Evolutionary conservation across 2,329 filamentous ascomycete species (phyloP).

Genomic region (Beauveria scarabaeidicola): DNA sequence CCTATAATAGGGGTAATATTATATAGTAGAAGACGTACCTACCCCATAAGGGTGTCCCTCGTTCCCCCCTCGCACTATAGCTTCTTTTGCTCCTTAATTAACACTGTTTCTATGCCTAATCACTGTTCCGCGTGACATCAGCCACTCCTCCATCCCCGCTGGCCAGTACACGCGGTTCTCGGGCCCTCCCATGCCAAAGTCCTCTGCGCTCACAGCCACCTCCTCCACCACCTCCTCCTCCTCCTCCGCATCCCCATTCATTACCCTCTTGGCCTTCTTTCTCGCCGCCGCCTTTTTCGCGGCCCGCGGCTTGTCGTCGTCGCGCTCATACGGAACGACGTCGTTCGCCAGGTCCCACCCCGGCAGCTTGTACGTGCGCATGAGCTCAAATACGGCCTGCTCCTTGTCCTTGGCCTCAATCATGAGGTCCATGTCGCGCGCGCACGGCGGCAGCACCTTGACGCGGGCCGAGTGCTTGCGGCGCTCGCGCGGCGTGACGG

Average conservation of each 20-base stretch:
- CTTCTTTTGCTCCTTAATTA: too few species aligned
- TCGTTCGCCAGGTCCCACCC: conserved; percentile 70
- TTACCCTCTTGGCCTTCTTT: conserved; percentile 34
- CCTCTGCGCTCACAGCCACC: conserved; percentile 50
- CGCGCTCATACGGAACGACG: conserved; percentile 65
- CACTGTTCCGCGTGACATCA: too few species aligned
- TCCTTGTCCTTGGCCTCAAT: conserved; percentile 98
- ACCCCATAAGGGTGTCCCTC: too few species aligned
- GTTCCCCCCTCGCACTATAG: too few species aligned
- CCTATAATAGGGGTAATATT: too few species aligned
- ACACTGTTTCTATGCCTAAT: too few species aligned
- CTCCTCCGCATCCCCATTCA: conserved; percentile 24
- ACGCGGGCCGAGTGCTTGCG: conserved; percentile 82
- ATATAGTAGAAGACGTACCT: too few species aligned
- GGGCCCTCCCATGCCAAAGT: conserved; percentile 79
- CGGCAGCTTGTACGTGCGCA: conserved; percentile 78
- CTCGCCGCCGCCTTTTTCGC: conserved; percentile 30
- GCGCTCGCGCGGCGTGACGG: conserved; percentile 67
- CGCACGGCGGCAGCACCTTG: conserved; percentile 70
- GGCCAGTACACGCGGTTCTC: conserved; percentile 86
- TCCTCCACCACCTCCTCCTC: conserved; percentile 31
- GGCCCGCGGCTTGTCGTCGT: conserved; percentile 54
- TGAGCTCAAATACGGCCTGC: conserved; percentile 89
- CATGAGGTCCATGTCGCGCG: conserved; percentile 87
- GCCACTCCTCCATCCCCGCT: conserved; percentile 80